These are phyloP conservation scores for Aureobasidium sp. DNA, from an alignment of 2,329 filamentous ascomycete genomes.

Conservation along the genomic window DNA sequence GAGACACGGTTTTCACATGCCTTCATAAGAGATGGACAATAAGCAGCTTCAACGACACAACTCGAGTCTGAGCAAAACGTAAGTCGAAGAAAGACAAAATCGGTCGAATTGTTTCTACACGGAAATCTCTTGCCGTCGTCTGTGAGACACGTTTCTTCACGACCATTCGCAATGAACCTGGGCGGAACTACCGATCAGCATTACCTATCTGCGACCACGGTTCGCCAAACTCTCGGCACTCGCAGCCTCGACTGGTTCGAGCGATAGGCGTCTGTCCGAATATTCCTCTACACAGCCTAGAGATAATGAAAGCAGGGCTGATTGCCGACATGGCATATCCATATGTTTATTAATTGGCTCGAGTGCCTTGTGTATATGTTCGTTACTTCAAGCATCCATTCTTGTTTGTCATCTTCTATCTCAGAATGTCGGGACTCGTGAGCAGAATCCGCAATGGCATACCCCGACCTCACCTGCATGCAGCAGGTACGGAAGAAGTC, in stretches of 20 bases:
- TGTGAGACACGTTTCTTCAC: too few relatives aligned
- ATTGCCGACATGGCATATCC: neutral
- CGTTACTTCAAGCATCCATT: neutral
- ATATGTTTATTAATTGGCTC: neutral
- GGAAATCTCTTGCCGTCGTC: too few relatives aligned
- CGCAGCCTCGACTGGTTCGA: neutral
- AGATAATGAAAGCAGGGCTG: neutral
- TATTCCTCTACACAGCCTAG: neutral
- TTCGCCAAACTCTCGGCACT: neutral
- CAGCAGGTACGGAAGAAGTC: neutral
- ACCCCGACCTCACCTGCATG: neutral
- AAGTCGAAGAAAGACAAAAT: too few relatives aligned
- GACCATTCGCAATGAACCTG: too few relatives aligned
- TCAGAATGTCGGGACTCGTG: neutral
- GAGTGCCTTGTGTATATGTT: neutral
- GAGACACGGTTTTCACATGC: neutral
- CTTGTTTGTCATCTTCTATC: neutral
- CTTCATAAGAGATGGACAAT: too few relatives aligned
- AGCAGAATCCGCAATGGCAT: constrained; percentile 2
- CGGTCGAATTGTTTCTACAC: neutral
- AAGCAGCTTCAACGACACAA: too few relatives aligned
- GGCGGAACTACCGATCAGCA: neutral
- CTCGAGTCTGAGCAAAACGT: too few relatives aligned
- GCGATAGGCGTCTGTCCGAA: neutral
- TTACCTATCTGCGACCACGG: neutral